Percentiles rank a stretch among this genome's conserved stretches.
Conservation (phyloP, 495 filamentous ascomycete genomes). For the Melanomma pulvis-pyrius region DNA sequence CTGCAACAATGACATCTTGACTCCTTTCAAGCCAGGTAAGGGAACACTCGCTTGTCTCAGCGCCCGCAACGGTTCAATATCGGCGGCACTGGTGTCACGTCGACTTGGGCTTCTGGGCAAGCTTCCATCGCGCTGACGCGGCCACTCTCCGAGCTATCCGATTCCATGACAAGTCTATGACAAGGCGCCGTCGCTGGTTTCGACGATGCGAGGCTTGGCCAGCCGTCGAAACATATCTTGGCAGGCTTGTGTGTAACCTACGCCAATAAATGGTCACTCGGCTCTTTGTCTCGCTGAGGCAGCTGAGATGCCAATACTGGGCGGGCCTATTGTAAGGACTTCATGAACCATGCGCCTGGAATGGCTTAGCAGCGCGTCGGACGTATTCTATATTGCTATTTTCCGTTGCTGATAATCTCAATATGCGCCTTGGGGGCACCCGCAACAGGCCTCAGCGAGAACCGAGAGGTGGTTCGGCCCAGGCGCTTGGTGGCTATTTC, state of each 20-base stretch:
- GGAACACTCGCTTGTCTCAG: background rate
- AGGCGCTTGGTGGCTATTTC: background rate
- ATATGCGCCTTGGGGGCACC: background rate
- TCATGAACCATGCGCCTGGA: background rate
- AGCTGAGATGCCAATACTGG: constrained; percentile 33
- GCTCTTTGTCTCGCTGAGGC: constrained; percentile 31
- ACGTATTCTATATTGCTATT: background rate
- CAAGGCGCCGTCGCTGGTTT: constrained; percentile 10
- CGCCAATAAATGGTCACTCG: constrained; percentile 29
- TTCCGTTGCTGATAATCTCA: background rate
- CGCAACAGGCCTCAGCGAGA: background rate
- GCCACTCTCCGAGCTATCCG: constrained; percentile 34
- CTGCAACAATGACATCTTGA: background rate
- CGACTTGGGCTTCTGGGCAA: background rate
- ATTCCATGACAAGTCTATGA: background rate
- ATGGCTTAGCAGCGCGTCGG: background rate
- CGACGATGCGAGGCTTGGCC: constrained; percentile 25
- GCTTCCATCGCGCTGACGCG: constrained; percentile 31
- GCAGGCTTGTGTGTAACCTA: constrained; percentile 17
- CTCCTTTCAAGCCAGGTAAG: background rate
- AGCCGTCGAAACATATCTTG: constrained; percentile 23
- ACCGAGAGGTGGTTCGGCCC: background rate
- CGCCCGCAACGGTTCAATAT: background rate
- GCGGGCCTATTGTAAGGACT: background rate
- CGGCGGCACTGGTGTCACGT: background rate